Evolutionary conservation across 371 early-diverging fungal genomes (phyloP).

Genomic region (Apophysomyces elegans): DNA sequence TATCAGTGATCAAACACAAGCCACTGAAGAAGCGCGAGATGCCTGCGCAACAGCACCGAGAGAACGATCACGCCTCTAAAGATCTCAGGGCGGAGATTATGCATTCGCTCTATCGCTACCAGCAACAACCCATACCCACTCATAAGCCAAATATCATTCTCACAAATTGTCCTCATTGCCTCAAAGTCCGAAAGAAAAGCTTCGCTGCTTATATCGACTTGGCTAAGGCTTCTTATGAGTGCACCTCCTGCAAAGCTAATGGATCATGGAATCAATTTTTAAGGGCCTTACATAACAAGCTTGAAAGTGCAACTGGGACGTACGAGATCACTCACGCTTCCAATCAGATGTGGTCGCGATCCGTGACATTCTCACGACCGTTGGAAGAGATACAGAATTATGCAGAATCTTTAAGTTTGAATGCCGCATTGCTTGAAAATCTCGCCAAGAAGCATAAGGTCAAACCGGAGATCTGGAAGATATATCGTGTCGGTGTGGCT

Average conservation of each 20-base stretch:
- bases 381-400: constrained; percentile 31
- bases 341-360: not conserved
- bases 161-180: constrained; percentile 54
- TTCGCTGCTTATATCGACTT: constrained; percentile 43
- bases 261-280: constrained; percentile 15
- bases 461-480: constrained; percentile 20
- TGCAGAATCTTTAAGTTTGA: constrained; percentile 16
- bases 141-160: constrained; percentile 26
- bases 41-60: not conserved
- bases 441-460: constrained; percentile 26
- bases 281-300: constrained; percentile 12
- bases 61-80: not conserved
- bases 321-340: not conserved
- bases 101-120: constrained; percentile 36
- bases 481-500: constrained; percentile 45
- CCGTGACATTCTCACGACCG: constrained; percentile 23
- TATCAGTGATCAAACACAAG: not conserved
- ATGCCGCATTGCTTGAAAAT: constrained; percentile 23
- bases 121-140: constrained; percentile 45
- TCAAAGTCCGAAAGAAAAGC: constrained; percentile 36
- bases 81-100: constrained; percentile 30
- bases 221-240: constrained; percentile 42
- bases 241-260: constrained; percentile 23
- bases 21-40: not conserved
- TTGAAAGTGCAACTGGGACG: not conserved